A percentile compares a stretch with the other conserved stretches of the same genome.
Evolutionary conservation across 768 basidiomycete genomes (phyloP).

Genomic region (Pholiota microspora): DNA sequence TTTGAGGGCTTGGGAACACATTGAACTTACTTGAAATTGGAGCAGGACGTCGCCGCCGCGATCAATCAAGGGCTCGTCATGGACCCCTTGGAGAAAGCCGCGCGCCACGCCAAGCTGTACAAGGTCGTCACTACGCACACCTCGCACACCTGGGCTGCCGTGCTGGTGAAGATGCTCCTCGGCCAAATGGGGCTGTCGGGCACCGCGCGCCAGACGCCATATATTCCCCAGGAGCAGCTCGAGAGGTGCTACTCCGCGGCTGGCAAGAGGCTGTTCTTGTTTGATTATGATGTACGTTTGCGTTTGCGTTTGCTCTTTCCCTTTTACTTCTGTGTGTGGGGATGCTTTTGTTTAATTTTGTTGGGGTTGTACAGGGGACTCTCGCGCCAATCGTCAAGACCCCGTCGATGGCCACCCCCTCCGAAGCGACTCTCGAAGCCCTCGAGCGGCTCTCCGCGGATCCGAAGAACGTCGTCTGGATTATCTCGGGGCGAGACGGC

Average conservation of each 20-base stretch:
- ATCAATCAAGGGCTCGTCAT: constrained; percentile 88
- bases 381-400: constrained; percentile 96
- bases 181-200: constrained; percentile 77
- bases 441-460: constrained; percentile 73
- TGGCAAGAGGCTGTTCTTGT: constrained; percentile 84
- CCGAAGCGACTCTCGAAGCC: constrained; percentile 67
- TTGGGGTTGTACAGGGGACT: constrained; percentile 61
- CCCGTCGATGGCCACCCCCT: constrained; percentile 85
- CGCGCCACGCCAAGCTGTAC: constrained; percentile 74
- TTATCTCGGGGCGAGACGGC: constrained; percentile 95
- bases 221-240: constrained; percentile 64
- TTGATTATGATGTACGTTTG: constrained; percentile 92
- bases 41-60: constrained; percentile 85
- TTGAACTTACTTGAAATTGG: neutral
- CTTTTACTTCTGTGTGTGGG: constrained; percentile 8
- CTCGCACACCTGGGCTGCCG: constrained; percentile 91
- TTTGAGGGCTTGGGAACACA: too few relatives aligned
- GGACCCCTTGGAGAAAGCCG: constrained; percentile 70
- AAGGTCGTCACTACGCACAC: constrained; percentile 90
- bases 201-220: constrained; percentile 82
- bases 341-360: neutral
- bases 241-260: constrained; percentile 62
- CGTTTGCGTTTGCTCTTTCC: too few relatives aligned
- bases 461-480: constrained; percentile 90
- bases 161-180: constrained; percentile 85